These are phyloP conservation scores for Tolypocladium endophyticum DNA, from an alignment of 2,329 filamentous ascomycete species.

Conservation along the genomic window DNA sequence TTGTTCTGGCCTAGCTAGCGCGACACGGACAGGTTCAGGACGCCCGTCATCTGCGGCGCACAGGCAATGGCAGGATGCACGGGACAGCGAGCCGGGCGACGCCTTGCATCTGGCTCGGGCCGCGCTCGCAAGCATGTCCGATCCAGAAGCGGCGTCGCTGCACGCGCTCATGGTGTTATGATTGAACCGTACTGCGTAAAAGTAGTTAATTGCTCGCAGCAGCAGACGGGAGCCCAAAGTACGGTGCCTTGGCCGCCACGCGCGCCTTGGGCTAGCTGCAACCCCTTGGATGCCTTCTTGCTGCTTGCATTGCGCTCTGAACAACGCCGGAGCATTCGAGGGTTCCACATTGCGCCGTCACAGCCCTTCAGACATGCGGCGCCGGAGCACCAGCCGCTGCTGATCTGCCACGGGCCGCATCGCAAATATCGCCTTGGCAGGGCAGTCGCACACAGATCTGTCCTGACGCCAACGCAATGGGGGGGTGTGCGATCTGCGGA, in stretches of 20 bases:
- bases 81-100: neutral
- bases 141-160: neutral
- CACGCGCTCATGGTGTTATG: neutral
- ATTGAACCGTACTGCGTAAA: too few relatives aligned
- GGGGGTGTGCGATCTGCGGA: neutral
- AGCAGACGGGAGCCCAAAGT: neutral
- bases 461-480: neutral
- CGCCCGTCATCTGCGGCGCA: neutral
- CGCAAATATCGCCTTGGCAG: neutral
- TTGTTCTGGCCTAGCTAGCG: neutral
- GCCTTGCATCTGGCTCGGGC: neutral
- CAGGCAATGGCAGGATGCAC: neutral
- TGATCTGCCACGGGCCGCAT: neutral
- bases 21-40: neutral
- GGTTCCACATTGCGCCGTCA: neutral
- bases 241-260: neutral
- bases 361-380: neutral
- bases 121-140: neutral
- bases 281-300: neutral
- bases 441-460: neutral
- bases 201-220: neutral
- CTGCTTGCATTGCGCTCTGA: neutral
- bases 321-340: neutral
- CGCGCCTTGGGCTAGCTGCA: neutral
- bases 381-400: neutral